phyloP scores from a whole-genome alignment of 2,329 filamentous ascomycete genomes.

The Diaporthe citri region DNA sequence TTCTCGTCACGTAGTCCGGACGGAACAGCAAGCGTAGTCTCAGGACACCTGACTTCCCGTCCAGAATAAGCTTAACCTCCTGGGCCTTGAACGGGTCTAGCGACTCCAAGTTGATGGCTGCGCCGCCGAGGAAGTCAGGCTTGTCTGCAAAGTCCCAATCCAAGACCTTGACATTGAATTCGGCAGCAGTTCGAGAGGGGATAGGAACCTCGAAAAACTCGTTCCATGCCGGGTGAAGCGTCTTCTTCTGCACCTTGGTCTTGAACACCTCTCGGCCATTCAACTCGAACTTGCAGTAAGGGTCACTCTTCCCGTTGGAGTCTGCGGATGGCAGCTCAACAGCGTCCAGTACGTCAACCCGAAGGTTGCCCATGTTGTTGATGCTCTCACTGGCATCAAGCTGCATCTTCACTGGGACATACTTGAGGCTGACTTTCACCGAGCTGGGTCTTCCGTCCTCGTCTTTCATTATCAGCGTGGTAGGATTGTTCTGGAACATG shows the following conservation, averaged over 20 bases:
- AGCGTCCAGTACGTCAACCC: conserved; percentile 92
- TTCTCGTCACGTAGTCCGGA: conserved; percentile 88
- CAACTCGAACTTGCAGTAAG: conserved; percentile 94
- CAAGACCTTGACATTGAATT: conserved; percentile 86
- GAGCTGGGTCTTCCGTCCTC: conserved; percentile 81
- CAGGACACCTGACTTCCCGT: conserved; percentile 90
- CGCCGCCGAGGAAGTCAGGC: conserved; percentile 87
- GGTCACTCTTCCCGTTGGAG: conserved; percentile 96
- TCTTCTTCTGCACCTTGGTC: conserved; percentile 97
- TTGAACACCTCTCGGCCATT: conserved; percentile 94
- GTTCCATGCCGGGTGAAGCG: conserved; percentile 93
- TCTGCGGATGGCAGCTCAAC: conserved; percentile 92
- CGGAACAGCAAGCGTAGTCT: conserved; percentile 91
- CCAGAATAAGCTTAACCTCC: conserved; percentile 80
- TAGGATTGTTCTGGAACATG: conserved; percentile 82
- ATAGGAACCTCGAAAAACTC: conserved; percentile 91
- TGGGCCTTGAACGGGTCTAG: conserved; percentile 88
- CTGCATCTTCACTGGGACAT: conserved; percentile 92
- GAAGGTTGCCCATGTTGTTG: conserved; percentile 97
- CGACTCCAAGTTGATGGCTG: conserved; percentile 80
- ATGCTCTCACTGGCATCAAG: conserved; percentile 96
- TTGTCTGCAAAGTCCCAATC: conserved; percentile 98
- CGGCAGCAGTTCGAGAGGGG: conserved; percentile 84
- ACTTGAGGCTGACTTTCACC: conserved; percentile 93
- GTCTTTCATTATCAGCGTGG: conserved; percentile 82